These are phyloP conservation scores for Poronia punctata DNA, from an alignment of 495 filamentous ascomycete species.

Conservation along the genomic window DNA sequence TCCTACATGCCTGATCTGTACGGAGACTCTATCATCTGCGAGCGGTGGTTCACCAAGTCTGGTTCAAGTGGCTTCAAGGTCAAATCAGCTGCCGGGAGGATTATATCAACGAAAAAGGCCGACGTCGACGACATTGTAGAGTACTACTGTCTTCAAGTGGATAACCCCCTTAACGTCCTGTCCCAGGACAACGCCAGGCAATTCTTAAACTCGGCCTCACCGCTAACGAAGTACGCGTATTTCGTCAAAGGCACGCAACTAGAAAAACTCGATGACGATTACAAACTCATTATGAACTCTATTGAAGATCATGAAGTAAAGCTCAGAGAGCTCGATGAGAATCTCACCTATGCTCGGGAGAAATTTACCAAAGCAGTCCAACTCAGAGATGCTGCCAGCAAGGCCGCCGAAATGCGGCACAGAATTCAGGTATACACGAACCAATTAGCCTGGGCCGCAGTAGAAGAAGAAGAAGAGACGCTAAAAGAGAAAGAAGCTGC, in stretches of 20 bases:
- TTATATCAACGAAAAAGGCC: conserved; percentile 72
- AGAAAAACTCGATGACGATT: conserved; percentile 87
- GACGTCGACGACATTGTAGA: conserved; percentile 94
- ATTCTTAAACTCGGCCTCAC: conserved; percentile 78
- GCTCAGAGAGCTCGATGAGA: conserved; percentile 49
- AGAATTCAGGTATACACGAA: conserved; percentile 49
- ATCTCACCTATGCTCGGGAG: conserved; percentile 48
- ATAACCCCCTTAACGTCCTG: conserved; percentile 96
- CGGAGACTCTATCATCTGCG: conserved; percentile 80
- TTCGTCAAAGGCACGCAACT: conserved; percentile 94
- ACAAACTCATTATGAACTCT: conserved; percentile 59
- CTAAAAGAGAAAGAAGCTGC: conserved; percentile 21
- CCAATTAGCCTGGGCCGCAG: conserved; percentile 70
- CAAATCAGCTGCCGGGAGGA: conserved; percentile 62
- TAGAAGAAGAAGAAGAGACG: conserved; percentile 38
- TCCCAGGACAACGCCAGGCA: conserved; percentile 93
- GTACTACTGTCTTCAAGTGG: conserved; percentile 86
- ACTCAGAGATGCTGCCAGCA: conserved; percentile 32
- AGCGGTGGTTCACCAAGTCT: conserved; percentile 76
- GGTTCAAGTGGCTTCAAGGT: conserved; percentile 80
- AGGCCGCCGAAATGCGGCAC: conserved; percentile 37
- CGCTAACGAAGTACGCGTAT: conserved; percentile 87
- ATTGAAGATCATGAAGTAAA: conserved; percentile 40
- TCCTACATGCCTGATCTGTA: conserved; percentile 78
- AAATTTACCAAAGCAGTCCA: conserved; percentile 35